A percentile compares a stretch with the other conserved stretches of the same genome.
phyloP scores from a whole-genome alignment of 192 early-diverging fungal genomes.

The Coemansia sp. region DNA sequence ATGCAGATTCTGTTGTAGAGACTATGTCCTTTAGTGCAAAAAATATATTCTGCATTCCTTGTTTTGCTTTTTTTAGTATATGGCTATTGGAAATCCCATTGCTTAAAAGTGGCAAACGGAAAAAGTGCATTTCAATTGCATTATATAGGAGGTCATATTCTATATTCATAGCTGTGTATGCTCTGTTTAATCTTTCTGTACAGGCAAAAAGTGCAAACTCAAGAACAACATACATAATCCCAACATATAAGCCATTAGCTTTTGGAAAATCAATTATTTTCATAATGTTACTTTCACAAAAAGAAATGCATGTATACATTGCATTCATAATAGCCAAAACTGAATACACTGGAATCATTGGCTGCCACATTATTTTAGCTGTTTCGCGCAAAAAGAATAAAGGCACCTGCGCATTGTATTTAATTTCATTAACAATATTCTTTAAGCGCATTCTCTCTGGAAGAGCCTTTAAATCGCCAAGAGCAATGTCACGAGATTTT shows the following conservation, averaged over 20 bases:
- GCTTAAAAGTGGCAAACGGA: conserved; percentile 19
- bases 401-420: neutral
- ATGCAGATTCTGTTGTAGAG: neutral
- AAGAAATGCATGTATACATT: neutral
- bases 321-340: neutral
- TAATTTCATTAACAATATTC: neutral
- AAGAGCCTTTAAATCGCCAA: neutral
- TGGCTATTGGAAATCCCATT: neutral
- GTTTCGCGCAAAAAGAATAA: conserved; percentile 21
- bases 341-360: conserved; percentile 27
- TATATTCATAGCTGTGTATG: neutral
- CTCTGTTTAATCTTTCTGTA: neutral
- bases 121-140: conserved; percentile 23
- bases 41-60: neutral
- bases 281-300: conserved; percentile 17
- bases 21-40: neutral
- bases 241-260: conserved; percentile 21
- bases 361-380: conserved; percentile 35
- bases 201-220: neutral
- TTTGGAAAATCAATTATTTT: neutral
- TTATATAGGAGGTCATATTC: conserved; percentile 4
- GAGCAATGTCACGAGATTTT: neutral
- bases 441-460: neutral
- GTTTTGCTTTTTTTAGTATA: neutral
- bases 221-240: neutral